Percentiles rank a stretch among this genome's conserved stretches.
Evolutionary conservation across 73 alveolate genomes (phyloP).

Genomic region (Urostyla sp.): DNA sequence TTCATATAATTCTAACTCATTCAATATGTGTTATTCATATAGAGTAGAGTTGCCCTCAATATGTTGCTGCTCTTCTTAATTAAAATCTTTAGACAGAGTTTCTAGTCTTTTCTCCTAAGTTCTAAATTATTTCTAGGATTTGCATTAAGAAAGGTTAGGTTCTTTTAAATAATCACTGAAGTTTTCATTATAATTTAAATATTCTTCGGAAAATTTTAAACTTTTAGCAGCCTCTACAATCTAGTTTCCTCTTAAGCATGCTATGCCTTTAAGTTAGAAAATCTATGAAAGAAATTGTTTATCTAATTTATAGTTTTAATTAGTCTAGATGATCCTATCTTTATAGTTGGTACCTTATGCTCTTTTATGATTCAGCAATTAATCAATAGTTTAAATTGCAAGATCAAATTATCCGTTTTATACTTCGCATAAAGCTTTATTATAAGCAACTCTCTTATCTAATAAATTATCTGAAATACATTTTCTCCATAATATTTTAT

Average conservation of each 20-base stretch:
- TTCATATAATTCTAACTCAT: no score
- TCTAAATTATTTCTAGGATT: no score
- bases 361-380: not conserved
- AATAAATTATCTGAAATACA: slow-evolving; percentile 23
- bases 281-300: slow-evolving; percentile 18
- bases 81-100: no score
- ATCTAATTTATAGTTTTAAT: slow-evolving; percentile 7
- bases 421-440: slow-evolving; percentile 35
- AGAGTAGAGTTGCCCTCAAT: no score
- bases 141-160: no score
- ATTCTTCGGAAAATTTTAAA: slow-evolving; percentile 23
- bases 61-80: no score
- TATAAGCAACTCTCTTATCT: slow-evolving; percentile 16
- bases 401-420: not conserved
- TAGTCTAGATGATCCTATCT: slow-evolving; percentile 4
- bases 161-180: no score
- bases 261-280: slow-evolving; percentile 26
- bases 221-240: slow-evolving; percentile 39
- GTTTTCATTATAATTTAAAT: no score
- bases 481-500: not conserved
- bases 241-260: slow-evolving; percentile 28
- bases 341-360: not conserved
- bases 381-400: slow-evolving; percentile 28
- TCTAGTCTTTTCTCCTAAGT: no score
- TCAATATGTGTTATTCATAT: no score